Evolutionary conservation across 805 yeast species (phyloP).

Genomic region (Candida railenensis): DNA sequence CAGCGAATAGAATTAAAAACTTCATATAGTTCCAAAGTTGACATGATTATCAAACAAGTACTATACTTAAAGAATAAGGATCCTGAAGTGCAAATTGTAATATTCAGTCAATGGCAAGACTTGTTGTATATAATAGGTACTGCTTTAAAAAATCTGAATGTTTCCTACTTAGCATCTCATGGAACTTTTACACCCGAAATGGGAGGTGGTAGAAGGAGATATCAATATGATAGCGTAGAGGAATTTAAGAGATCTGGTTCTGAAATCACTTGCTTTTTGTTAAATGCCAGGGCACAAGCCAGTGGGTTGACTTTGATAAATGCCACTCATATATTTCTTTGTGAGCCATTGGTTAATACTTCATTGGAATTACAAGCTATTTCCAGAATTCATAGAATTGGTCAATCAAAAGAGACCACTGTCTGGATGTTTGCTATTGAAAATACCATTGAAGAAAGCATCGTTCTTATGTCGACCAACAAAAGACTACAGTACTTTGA

Average conservation of each 20-base stretch:
- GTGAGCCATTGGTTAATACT: constrained; percentile 90
- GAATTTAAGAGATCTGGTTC: constrained; percentile 57
- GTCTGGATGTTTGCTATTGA: constrained; percentile 91
- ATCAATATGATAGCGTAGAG: constrained; percentile 44
- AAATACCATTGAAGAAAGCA: constrained; percentile 86
- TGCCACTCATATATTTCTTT: constrained; percentile 87
- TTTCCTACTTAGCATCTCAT: constrained; percentile 56
- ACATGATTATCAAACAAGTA: constrained; percentile 73
- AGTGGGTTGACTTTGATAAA: constrained; percentile 89
- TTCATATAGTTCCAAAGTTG: constrained; percentile 82
- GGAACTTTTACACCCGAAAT: constrained; percentile 34
- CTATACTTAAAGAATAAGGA: constrained; percentile 59
- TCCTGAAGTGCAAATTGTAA: constrained; percentile 69
- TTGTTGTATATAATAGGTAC: constrained; percentile 63
- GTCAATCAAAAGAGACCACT: constrained; percentile 76
- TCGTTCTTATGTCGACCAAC: constrained; percentile 65
- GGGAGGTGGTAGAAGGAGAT: constrained; percentile 26
- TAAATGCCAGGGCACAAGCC: constrained; percentile 84
- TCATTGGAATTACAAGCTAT: constrained; percentile 90
- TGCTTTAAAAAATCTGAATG: constrained; percentile 60
- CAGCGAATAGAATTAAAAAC: constrained; percentile 27
- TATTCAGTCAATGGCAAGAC: constrained; percentile 88
- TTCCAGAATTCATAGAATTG: constrained; percentile 88
- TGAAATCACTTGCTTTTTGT: constrained; percentile 74
- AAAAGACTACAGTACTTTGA: constrained; percentile 49